Base-by-base conservation (phyloP, 2,329 filamentous ascomycete species). In the Ophiostoma fasciatum region DNA sequence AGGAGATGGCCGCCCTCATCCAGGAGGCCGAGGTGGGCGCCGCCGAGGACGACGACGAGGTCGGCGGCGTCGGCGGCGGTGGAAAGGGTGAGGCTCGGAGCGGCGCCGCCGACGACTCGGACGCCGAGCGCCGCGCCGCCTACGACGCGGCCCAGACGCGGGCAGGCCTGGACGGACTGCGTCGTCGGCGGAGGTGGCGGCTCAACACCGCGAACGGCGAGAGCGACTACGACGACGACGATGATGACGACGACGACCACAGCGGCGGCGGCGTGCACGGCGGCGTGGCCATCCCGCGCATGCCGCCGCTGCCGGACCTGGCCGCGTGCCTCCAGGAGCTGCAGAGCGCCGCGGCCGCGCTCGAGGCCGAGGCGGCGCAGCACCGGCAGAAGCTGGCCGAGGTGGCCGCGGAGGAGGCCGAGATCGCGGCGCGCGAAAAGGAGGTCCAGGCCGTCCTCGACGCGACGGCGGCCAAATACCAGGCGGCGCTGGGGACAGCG, bases 141-240 rank as follows among this genome's bases (percentile, higher is more conserved):
- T 96, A 93, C 57, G 87, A 94, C 55, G 73, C 76, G 10, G 78
- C 82, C 5, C 88, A 96, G 59, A 87, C 82, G 8, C 71, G 80
- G 15, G 81, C 82, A 4, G 88, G 84, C n/a, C 79, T 90, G 60
- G 87, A 88, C 48, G 80, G 76, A 0, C 50, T 80, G 17, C 66
- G 63, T 49, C 66, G 64, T 48, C 61, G 52, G 12, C n/a, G n/a
- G n/a, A n/a, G n/a, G n/a, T n/a, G n/a, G n/a, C n/a, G n/a, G n/a
- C n/a, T n/a, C n/a, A n/a, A 12, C 21, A 11, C 23, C 54, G 59
- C 31, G 54, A 60, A 61, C 26, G 58, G 58, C 36, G 56, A 57
- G n/a, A n/a, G n/a, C 19, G 42, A 53, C 7, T 53, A 61, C 3
- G 39, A 48, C 11, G 52, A 50, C 26, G 49, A 51, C 28, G 51